phyloP scores from a whole-genome alignment of 2,329 filamentous ascomycete genomes.

The Stagonosporopsis cucurbitacearum region DNA sequence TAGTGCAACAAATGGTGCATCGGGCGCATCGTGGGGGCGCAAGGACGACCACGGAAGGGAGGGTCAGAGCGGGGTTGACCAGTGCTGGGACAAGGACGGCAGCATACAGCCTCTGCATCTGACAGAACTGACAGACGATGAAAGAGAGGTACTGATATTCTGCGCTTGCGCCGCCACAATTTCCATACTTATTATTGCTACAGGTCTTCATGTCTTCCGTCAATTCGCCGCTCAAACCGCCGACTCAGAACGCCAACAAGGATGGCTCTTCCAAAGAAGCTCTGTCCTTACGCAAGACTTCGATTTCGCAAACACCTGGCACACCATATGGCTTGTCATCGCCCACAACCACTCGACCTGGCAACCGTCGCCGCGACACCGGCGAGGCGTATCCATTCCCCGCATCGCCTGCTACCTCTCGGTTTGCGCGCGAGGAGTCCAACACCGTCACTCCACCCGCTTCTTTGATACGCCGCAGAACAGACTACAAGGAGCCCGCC shows the following conservation, averaged over 20 bases:
- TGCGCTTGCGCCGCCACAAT: neutral
- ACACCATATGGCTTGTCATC: constrained; percentile 74
- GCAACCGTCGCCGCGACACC: constrained; percentile 82
- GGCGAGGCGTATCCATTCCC: constrained; percentile 69
- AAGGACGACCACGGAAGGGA: constrained; percentile 73
- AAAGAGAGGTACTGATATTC: constrained; percentile 63
- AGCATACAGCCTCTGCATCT: constrained; percentile 74
- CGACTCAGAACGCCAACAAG: constrained; percentile 71
- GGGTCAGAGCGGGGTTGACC: constrained; percentile 78
- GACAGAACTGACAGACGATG: constrained; percentile 72
- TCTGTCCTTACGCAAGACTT: constrained; percentile 77
- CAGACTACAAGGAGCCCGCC: constrained; percentile 63
- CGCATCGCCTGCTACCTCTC: constrained; percentile 66
- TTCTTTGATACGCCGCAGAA: constrained; percentile 65
- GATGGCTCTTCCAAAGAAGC: constrained; percentile 62
- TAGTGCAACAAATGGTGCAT: constrained; percentile 68
- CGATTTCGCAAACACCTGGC: constrained; percentile 73
- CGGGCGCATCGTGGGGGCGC: constrained; percentile 73
- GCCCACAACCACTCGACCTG: constrained; percentile 75
- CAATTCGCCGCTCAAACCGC: constrained; percentile 91
- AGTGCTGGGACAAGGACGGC: constrained; percentile 85
- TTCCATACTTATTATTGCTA: constrained; percentile 19
- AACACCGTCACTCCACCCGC: constrained; percentile 66
- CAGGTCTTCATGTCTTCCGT: constrained; percentile 85
- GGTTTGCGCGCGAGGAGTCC: constrained; percentile 70